These are phyloP conservation scores for Ceratocystis papillata DNA, from an alignment of 2,329 filamentous ascomycete species.

Conservation along the genomic window DNA sequence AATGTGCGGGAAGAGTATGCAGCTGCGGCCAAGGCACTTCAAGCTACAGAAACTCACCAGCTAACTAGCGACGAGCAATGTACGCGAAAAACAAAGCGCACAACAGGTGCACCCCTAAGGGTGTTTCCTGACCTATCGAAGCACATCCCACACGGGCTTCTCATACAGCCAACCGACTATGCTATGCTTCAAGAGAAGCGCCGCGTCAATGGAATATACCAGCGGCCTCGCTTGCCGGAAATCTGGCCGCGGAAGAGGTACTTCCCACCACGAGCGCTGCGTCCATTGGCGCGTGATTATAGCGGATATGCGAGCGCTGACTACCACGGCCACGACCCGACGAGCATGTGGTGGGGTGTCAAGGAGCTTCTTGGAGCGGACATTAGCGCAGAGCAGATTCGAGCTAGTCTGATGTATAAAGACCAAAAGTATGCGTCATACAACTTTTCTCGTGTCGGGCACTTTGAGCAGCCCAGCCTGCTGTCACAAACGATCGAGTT, in stretches of 20 bases:
- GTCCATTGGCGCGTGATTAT: not conserved
- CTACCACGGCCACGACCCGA: not conserved
- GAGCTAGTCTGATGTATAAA: slow-evolving; percentile 28
- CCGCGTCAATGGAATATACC: slow-evolving; percentile 1
- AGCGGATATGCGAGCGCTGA: not conserved
- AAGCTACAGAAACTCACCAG: too few relatives aligned
- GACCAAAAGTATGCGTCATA: slow-evolving; percentile 24
- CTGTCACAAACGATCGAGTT: slow-evolving; percentile 31
- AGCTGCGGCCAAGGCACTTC: not conserved
- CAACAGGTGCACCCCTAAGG: too few relatives aligned
- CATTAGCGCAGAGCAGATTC: slow-evolving; percentile 27
- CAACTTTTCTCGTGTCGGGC: slow-evolving; percentile 15
- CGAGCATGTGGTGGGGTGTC: slow-evolving; percentile 26
- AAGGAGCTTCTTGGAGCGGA: slow-evolving; percentile 27
- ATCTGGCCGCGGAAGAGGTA: slow-evolving; percentile 15
- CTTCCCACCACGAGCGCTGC: slow-evolving; percentile 7
- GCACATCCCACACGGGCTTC: not conserved
- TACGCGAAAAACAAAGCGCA: too few relatives aligned
- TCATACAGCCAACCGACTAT: slow-evolving; percentile 16
- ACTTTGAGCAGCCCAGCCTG: not conserved
- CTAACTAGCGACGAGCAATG: not conserved
- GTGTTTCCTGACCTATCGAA: not conserved
- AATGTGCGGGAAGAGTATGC: not conserved
- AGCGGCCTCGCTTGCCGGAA: slow-evolving; percentile 9
- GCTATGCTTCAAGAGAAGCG: not conserved